Conservation (phyloP, 2,329 filamentous ascomycete genomes). For the Thermoascus crustaceus region DNA sequence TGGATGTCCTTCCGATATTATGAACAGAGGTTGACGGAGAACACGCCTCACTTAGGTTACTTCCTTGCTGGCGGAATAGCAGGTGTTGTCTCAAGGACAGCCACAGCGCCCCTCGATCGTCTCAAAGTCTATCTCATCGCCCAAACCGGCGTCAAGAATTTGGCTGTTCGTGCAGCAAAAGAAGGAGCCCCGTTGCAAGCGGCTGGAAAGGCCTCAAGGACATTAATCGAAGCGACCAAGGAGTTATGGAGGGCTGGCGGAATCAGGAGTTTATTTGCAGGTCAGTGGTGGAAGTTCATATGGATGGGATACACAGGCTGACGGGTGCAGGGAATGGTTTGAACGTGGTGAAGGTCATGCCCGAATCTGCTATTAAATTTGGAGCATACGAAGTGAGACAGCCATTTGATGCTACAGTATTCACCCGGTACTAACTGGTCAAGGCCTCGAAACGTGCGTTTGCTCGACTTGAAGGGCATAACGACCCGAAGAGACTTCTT, state of each 20-base stretch:
- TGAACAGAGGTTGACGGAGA: constrained; percentile 40
- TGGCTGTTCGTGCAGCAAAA: constrained; percentile 58
- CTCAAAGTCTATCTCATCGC: constrained; percentile 97
- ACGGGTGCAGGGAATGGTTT: constrained; percentile 69
- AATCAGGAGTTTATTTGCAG: constrained; percentile 82
- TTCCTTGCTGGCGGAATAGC: constrained; percentile 92
- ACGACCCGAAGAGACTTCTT: constrained; percentile 69
- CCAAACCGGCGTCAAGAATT: constrained; percentile 59
- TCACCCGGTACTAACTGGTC: constrained; percentile 10
- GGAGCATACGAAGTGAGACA: constrained; percentile 73
- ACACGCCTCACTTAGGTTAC: constrained; percentile 63
- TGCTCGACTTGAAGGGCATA: constrained; percentile 78
- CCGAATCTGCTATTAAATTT: constrained; percentile 96
- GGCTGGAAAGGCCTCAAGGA: constrained; percentile 56
- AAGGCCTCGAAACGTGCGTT: constrained; percentile 79
- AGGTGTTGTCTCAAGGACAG: constrained; percentile 88
- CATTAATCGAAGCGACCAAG: constrained; percentile 63
- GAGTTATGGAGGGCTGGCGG: constrained; percentile 82
- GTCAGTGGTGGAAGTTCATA: no score
- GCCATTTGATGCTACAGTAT: not conserved
- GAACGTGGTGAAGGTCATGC: constrained; percentile 97
- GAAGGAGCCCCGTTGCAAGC: constrained; percentile 59
- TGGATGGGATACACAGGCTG: no score
- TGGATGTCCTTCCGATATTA: constrained; percentile 37
- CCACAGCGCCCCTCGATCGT: constrained; percentile 91